These are phyloP conservation scores for Bruguiera hainesii DNA, from an alignment of 441 rosid species.

Conservation along the genomic window DNA sequence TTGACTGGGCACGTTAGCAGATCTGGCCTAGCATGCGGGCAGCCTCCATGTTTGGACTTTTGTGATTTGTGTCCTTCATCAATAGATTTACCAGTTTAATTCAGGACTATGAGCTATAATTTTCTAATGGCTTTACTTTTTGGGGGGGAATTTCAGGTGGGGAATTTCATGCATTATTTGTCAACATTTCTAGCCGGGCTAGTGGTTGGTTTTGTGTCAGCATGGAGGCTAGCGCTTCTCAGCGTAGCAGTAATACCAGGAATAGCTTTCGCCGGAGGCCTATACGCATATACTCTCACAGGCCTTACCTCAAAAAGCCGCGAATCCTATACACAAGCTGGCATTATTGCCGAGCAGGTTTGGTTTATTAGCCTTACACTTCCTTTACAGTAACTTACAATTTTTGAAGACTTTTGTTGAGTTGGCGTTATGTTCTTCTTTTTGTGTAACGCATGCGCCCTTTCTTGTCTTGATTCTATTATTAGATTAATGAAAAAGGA, in stretches of 20 bases:
- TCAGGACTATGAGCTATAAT: not conserved
- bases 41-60: slow-evolving; percentile 13
- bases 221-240: slow-evolving; percentile 91
- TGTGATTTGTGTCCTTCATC: slow-evolving; percentile 12
- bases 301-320: slow-evolving; percentile 97
- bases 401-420: not conserved
- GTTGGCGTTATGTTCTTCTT: slow-evolving; percentile 4
- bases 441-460: not conserved
- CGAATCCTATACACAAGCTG: slow-evolving; percentile 91
- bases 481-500: slow-evolving; percentile 19
- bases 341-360: slow-evolving; percentile 98
- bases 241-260: slow-evolving; percentile 97
- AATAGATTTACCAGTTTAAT: not conserved
- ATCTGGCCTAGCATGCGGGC: slow-evolving; percentile 35
- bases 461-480: slow-evolving; percentile 10
- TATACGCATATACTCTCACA: slow-evolving; percentile 88
- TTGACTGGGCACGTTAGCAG: slow-evolving; percentile 46
- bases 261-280: slow-evolving; percentile 97
- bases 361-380: slow-evolving; percentile 16
- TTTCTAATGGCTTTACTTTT: not conserved
- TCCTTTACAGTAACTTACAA: slow-evolving; percentile 1
- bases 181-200: slow-evolving; percentile 95
- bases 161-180: slow-evolving; percentile 87
- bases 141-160: slow-evolving; percentile 74
- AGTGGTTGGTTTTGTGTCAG: slow-evolving; percentile 97